These are phyloP conservation scores for Craterostigma plantagineum DNA, from an alignment of 257 asterid species.

Conservation along the genomic window DNA sequence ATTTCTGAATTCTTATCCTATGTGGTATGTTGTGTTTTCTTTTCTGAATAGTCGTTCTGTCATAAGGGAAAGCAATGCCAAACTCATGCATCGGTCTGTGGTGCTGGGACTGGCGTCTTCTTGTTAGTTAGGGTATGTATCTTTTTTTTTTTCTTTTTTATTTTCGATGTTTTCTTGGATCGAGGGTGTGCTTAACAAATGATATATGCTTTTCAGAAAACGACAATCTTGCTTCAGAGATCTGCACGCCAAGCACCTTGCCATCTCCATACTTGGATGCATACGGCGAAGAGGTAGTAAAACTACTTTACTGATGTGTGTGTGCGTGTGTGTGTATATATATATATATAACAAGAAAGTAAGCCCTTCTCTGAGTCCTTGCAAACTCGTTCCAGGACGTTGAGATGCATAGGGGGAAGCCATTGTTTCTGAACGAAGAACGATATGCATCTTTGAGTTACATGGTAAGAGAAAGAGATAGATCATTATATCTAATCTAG, in stretches of 20 bases:
- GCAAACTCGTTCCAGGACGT: slow-evolving; percentile 41
- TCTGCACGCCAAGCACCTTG: slow-evolving; percentile 91
- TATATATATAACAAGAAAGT: too few relatives aligned
- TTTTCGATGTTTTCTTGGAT: too few relatives aligned
- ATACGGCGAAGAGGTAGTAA: slow-evolving; percentile 90
- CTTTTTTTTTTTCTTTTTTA: slow-evolving; percentile 2
- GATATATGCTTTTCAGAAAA: slow-evolving; percentile 33
- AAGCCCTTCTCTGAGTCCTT: background rate
- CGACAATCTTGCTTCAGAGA: slow-evolving; percentile 82
- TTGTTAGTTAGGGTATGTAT: slow-evolving; percentile 62
- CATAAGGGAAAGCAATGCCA: slow-evolving; percentile 60
- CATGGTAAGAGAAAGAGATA: slow-evolving; percentile 44
- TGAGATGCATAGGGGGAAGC: slow-evolving; percentile 81
- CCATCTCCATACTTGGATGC: slow-evolving; percentile 95
- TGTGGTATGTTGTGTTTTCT: too few relatives aligned
- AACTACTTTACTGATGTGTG: too few relatives aligned
- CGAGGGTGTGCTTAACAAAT: too few relatives aligned
- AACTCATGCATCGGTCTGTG: slow-evolving; percentile 66
- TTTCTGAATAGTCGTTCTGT: background rate
- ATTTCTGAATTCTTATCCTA: too few relatives aligned
- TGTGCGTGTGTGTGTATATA: too few relatives aligned
- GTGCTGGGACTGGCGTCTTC: slow-evolving; percentile 96
- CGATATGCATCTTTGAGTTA: slow-evolving; percentile 78
- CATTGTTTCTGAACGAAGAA: slow-evolving; percentile 75
- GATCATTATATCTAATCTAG: slow-evolving; percentile 1